phyloP scores from a whole-genome alignment of 345 rosid species.

The Eucalyptus cladocalyx region DNA sequence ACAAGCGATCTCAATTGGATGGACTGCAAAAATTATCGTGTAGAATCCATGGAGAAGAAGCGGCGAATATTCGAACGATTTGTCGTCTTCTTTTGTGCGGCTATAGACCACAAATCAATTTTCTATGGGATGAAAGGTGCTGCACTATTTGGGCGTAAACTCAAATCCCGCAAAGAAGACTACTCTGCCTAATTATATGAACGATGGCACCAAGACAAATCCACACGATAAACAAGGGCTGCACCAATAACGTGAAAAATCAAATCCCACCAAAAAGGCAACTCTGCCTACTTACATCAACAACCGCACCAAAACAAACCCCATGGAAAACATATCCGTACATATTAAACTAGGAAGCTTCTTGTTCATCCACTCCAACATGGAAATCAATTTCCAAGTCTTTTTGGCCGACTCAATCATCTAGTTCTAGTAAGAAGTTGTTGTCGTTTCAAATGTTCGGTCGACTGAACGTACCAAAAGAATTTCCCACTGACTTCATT shows the following conservation, averaged over 20 bases:
- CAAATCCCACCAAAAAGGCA: background rate
- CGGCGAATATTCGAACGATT: background rate
- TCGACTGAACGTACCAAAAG: background rate
- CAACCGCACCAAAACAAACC: background rate
- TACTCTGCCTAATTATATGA: background rate
- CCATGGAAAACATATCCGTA: background rate
- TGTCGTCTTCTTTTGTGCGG: background rate
- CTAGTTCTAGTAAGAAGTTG: background rate
- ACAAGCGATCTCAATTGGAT: background rate
- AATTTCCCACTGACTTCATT: background rate
- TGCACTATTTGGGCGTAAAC: background rate
- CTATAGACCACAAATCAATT: background rate
- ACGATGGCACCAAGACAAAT: background rate
- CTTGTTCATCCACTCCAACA: background rate
- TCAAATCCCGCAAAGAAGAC: background rate
- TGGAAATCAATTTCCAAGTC: background rate
- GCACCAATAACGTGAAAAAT: background rate
- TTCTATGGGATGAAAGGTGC: background rate
- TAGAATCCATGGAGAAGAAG: background rate
- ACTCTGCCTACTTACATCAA: background rate
- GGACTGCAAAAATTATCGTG: background rate
- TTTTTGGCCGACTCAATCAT: background rate
- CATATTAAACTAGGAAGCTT: background rate
- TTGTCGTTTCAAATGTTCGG: background rate
- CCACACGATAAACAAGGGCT: background rate